Evolutionary conservation across 2,329 filamentous ascomycete genomes (phyloP), one percentile per base, ranked within the genome.

Genomic region (Fusarium torreyae): DNA sequence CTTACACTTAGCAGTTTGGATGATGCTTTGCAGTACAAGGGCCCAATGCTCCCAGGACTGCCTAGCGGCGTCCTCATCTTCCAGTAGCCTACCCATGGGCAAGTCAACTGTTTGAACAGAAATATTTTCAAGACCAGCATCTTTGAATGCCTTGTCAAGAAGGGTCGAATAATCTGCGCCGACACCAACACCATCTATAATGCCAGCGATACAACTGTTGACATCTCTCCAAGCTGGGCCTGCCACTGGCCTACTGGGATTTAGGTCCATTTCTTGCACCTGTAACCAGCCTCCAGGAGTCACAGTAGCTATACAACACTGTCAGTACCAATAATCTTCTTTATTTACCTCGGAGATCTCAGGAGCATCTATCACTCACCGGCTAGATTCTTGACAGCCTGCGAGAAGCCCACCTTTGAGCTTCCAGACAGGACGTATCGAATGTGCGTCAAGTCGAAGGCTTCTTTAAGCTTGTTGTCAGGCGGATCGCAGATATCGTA

Each of bases 261-360:
- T 28, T 36, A 67, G 24, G 3, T 67, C 63, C 48, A 67, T 54
- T 15, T 68, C 66, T 5, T 68, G 54, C 1, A 68, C 50, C 22
- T 68, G 64, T 1, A 68, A 9, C 58, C 65, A 68, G 1, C 57
- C 65, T 38, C 64, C 26, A 24, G 64, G 58, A 1, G 39, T 26
- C 6, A 68, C 33, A 4, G 64, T 68, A 5, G 36, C 52, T 68
- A 7, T 13, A 31, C 10, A 31, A 1, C 2, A 3, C 1, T 1
- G 14, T 49, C 3, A 67, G 49, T 10, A 7, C 3, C 0, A 5
- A 31, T 10, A 7, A 8, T 28, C 13, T 31, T 4, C 5, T 31
- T 31, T 13, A 10, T 31, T 4, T 13, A 10, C 4, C 5, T 8
- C 11, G 0, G 4, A 9, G 7, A 2, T 3, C 2, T 7, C 2